Evolutionary conservation across 345 rosid species (phyloP), one percentile per base, ranked within the genome.

Genomic region (Eucalyptus fibrosa): DNA sequence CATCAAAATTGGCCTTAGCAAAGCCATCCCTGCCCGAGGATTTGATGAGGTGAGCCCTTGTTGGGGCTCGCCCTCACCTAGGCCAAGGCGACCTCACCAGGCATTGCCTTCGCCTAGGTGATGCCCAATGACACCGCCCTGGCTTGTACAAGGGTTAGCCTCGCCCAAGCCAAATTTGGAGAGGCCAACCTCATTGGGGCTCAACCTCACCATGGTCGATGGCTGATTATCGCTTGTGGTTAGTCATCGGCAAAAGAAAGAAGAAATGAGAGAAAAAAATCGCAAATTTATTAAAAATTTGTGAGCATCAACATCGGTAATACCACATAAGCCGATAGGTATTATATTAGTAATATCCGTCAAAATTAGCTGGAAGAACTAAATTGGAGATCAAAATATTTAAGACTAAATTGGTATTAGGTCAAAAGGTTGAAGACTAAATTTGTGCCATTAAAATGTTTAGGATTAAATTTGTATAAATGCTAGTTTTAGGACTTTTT

Each of bases 291-390:
- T 53, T 53, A 19, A 1, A 53, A 53, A 8, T 53, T 53, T 53
- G 0, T 53, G 24, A 53, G 3, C 10, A 0, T n/a, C n/a, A 53
- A 0, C 4, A 7, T 19, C 1, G 0, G 5, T 0, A 19, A 1
- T 53, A 19, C 24, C 24, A 19, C 59, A 53, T 19, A 53, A 19
- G 59, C 59, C 2, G 0, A 0, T 53, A 53, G 59, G 59, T 0
- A 53, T 53, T 0, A 53, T 53, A 53, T 53, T 53, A 53, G 59
- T 53, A 53, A 53, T 53, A 53, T 53, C 59, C 5, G 0, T 53
- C 59, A 19, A 53, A 53, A 53, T 19, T 53, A 53, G 1, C 5
- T 8, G 0, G 5, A 53, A 53, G 0, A 8, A 53, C 24, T 53
- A 53, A 53, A 53, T 53, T 8, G 2, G 24, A 53, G 0, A 19